phyloP scores from a whole-genome alignment of 2,329 filamentous ascomycete genomes.

The Neopestalotiopsis clavispora region DNA sequence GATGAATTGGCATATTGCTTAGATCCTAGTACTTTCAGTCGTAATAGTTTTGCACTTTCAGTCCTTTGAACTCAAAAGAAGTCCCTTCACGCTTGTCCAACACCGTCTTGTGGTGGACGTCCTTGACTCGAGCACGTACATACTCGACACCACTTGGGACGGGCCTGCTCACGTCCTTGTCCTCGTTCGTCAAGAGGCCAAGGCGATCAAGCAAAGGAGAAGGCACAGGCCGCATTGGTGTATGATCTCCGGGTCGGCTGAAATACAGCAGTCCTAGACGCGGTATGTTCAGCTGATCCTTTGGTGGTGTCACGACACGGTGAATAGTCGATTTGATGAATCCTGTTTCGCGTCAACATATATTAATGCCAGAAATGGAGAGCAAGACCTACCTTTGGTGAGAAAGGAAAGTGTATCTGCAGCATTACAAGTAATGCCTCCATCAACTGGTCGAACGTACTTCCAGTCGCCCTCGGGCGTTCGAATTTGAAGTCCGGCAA shows the following conservation, averaged over 20 bases:
- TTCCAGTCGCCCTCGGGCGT: conserved; percentile 46
- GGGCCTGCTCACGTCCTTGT: conserved; percentile 39
- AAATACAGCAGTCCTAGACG: conserved; percentile 34
- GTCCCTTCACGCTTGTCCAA: conserved; percentile 48
- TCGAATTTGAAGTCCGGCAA: conserved; percentile 56
- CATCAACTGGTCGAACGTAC: conserved; percentile 31
- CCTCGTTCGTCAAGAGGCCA: conserved; percentile 43
- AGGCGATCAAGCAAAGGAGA: conserved; percentile 41
- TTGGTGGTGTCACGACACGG: conserved; percentile 31
- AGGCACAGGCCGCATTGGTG: conserved; percentile 38
- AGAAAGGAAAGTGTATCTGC: conserved; percentile 51
- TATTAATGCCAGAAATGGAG: conserved; percentile 42
- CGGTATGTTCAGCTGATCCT: conserved; percentile 28
- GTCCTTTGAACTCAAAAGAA: conserved; percentile 45
- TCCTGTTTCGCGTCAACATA: conserved; percentile 19
- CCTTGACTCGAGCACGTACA: conserved; percentile 49
- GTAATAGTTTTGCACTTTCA: conserved; percentile 31
- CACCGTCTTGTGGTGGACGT: conserved; percentile 50
- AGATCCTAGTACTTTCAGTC: conserved; percentile 14
- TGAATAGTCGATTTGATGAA: conserved; percentile 34
- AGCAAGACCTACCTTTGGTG: conserved; percentile 31
- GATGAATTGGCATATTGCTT: not conserved
- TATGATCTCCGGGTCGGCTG: conserved; percentile 31
- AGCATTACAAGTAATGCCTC: conserved; percentile 50
- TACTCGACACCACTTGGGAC: conserved; percentile 48